Percentiles rank a stretch among this genome's conserved stretches.
These are phyloP conservation scores for Jamesozyma jinghongensis DNA, from an alignment of 805 yeast species.

Conservation along the genomic window DNA sequence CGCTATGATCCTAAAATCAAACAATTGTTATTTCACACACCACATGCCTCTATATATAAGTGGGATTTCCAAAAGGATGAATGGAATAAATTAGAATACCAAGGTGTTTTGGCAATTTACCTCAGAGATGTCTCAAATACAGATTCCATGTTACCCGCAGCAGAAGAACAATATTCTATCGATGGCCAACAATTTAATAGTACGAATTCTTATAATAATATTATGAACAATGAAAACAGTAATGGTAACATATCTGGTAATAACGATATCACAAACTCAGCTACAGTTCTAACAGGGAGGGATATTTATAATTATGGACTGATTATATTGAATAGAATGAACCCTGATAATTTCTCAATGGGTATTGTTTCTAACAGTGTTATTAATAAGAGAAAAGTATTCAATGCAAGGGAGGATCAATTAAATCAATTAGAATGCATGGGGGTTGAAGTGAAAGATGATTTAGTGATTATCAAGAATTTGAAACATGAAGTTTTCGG, in stretches of 20 bases:
- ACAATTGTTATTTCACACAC: constrained; percentile 56
- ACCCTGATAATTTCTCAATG: constrained; percentile 61
- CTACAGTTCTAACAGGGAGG: constrained; percentile 19
- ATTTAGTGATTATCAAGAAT: constrained; percentile 60
- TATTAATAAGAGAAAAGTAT: constrained; percentile 34
- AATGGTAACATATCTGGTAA: constrained; percentile 2
- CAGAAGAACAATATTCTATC: constrained; percentile 3
- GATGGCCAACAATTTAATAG: background rate
- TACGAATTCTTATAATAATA: constrained; percentile 10
- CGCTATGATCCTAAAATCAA: constrained; percentile 67
- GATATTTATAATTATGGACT: constrained; percentile 55
- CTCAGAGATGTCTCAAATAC: constrained; percentile 35
- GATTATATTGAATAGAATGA: constrained; percentile 56
- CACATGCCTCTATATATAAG: constrained; percentile 64
- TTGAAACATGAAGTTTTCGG: constrained; percentile 66
- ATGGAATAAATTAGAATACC: constrained; percentile 63
- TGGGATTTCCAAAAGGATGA: constrained; percentile 48
- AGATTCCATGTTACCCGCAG: constrained; percentile 12
- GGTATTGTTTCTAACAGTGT: constrained; percentile 55
- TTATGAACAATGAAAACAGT: constrained; percentile 3
- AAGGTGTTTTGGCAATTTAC: constrained; percentile 62
- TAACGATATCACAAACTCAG: background rate
- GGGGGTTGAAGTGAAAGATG: constrained; percentile 61
- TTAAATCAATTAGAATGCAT: constrained; percentile 36
- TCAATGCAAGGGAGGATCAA: constrained; percentile 22